Evolutionary conservation across 2,329 filamentous ascomycete genomes (phyloP).

Genomic region (Thielaviopsis musarum): DNA sequence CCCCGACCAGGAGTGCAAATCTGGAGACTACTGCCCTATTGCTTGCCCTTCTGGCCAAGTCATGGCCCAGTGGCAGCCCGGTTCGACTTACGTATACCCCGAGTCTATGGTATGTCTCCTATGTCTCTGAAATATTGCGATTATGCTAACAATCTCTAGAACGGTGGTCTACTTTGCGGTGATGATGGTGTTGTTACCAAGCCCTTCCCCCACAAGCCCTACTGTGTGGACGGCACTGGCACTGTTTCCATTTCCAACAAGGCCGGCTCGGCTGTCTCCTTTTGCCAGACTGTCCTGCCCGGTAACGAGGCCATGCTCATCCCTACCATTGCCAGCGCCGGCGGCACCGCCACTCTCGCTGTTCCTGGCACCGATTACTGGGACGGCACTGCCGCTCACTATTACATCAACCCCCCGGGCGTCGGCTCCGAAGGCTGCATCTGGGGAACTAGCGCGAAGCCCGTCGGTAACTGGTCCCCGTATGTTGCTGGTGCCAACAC

Average conservation of each 20-base stretch:
- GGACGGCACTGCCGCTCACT: conserved; percentile 59
- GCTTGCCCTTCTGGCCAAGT: conserved; percentile 62
- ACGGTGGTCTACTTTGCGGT: conserved; percentile 60
- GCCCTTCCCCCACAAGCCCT: conserved; percentile 49
- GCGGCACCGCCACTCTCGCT: conserved; percentile 36
- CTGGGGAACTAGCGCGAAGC: conserved; percentile 48
- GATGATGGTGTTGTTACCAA: conserved; percentile 47
- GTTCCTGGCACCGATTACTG: conserved; percentile 57
- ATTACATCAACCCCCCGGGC: conserved; percentile 64
- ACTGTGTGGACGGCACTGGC: conserved; percentile 54
- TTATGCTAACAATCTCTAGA: conserved; percentile 25
- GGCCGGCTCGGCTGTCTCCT: conserved; percentile 43
- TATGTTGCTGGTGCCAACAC: conserved; percentile 65
- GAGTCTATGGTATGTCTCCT: conserved; percentile 46
- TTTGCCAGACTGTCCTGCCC: conserved; percentile 65
- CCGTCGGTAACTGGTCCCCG: conserved; percentile 60
- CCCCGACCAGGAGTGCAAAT: conserved; percentile 51
- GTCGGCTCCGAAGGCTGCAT: conserved; percentile 46
- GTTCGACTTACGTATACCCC: conserved; percentile 51
- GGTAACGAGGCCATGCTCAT: conserved; percentile 74
- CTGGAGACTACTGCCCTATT: conserved; percentile 57
- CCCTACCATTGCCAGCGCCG: conserved; percentile 46
- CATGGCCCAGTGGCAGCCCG: conserved; percentile 62
- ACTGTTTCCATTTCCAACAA: conserved; percentile 50
- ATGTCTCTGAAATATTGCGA: neutral